These are phyloP conservation scores for Pichia thaimueangensis DNA, from an alignment of 805 yeast genomes.

Conservation along the genomic window DNA sequence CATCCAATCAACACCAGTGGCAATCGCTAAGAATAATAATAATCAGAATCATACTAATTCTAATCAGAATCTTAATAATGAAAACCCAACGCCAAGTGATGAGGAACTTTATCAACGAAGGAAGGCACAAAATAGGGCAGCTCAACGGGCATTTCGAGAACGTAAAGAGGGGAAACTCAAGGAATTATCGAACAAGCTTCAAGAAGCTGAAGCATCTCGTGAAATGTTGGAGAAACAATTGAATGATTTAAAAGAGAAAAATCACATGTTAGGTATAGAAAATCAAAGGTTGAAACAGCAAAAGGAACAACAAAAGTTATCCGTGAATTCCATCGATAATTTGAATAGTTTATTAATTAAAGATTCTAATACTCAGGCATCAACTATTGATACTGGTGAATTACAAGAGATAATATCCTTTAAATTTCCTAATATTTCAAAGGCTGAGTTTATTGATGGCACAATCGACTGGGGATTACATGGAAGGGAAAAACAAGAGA, in stretches of 20 bases:
- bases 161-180: constrained; percentile 68
- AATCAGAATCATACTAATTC: not conserved
- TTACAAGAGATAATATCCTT: constrained; percentile 6
- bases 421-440: constrained; percentile 23
- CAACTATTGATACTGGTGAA: no score
- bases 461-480: constrained; percentile 15
- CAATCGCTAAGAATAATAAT: not conserved
- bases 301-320: constrained; percentile 27
- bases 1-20: no score
- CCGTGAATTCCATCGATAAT: no score
- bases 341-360: not conserved
- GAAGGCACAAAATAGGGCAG: constrained; percentile 78
- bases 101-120: constrained; percentile 47
- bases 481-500: constrained; percentile 8
- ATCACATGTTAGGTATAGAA: constrained; percentile 53
- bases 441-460: constrained; percentile 18
- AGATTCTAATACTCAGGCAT: not conserved
- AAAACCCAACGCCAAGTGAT: constrained; percentile 12
- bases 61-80: no score
- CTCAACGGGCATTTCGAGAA: constrained; percentile 82
- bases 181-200: constrained; percentile 56
- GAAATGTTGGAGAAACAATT: constrained; percentile 36
- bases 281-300: constrained; percentile 43
- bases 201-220: constrained; percentile 44
- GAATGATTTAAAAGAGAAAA: constrained; percentile 42